Base-by-base conservation (phyloP, 2,329 filamentous ascomycete genomes). In the Purpureocillium lavendulum region DNA sequence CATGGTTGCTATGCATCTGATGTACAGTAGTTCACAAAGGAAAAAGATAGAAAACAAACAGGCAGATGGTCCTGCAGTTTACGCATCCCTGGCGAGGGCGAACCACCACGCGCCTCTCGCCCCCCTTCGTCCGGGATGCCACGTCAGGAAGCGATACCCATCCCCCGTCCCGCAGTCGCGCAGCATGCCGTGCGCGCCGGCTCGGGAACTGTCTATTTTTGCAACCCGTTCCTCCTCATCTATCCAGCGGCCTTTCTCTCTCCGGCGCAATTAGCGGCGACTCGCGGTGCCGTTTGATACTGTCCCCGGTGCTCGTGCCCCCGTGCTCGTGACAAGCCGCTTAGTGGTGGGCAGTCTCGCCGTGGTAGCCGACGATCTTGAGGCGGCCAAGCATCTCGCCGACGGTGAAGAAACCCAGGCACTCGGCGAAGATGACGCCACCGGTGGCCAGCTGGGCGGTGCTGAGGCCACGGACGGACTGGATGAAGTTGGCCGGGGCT, bases 321-420 rank as follows among this genome's bases (percentile, higher is more conserved):
- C 29, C 11, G 6, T 12, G 12, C 29, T 30, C 12, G 6, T 30
- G 29, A 6, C 29, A 12, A 14, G 2, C 18, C n/a, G 38, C 53
- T 69, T 71, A 78, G 66, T 78, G 77, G 63, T 81, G 75, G 49
- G 73, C 73, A 47, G 64, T 59, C 61, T 85, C 78, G 59, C 85
- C 84, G 65, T 76, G 77, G 76, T 98, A 98, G 49, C 92, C 92
- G 54, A 98, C 75, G 53, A 98, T 65, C 84, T 98, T 97, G 71
- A 92, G 80, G 58, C 89, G 79, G 56, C 92, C 92, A 56, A 98
- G 81, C 65, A 98, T 97, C 76, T 97, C 89, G 49, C 92, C 92
- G 40, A 97, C 79, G 45, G 89, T 94, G 77, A 97, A 98, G 78
- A 98, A 98, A 45, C 92, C 92, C 51, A 98, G 68, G 37, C 87